A percentile compares a stretch with the other conserved stretches of the same genome.
Conservation (phyloP, 2,329 filamentous ascomycete species). For the Sporothrix dimorphospora region DNA sequence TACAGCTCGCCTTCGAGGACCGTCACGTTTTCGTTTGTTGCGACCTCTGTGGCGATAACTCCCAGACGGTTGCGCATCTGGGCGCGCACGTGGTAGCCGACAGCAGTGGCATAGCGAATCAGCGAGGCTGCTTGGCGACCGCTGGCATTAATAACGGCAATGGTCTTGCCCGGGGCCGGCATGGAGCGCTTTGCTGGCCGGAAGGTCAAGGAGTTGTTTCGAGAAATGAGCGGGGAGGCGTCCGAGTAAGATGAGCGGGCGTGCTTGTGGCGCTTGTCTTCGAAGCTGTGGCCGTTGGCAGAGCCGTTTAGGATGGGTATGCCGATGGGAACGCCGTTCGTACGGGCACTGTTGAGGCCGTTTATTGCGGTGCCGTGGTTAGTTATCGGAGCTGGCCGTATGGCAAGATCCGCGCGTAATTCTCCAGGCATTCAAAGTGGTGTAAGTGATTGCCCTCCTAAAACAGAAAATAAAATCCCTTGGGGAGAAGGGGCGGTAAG, state of each 20-base stretch:
- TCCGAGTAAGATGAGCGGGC: slow-evolving; percentile 65
- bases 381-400: slow-evolving; percentile 35
- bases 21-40: slow-evolving; percentile 73
- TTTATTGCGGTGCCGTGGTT: slow-evolving; percentile 21
- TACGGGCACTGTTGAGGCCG: slow-evolving; percentile 11
- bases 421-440: slow-evolving; percentile 33
- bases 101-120: slow-evolving; percentile 88
- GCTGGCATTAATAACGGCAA: slow-evolving; percentile 93
- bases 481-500: neutral
- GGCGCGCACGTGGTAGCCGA: slow-evolving; percentile 90
- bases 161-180: slow-evolving; percentile 71
- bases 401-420: slow-evolving; percentile 36
- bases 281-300: slow-evolving; percentile 17
- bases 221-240: slow-evolving; percentile 56
- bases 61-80: slow-evolving; percentile 87
- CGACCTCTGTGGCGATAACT: slow-evolving; percentile 85
- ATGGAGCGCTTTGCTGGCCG: slow-evolving; percentile 63
- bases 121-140: slow-evolving; percentile 95
- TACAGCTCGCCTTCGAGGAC: slow-evolving; percentile 68
- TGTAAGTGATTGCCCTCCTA: neutral
- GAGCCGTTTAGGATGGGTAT: slow-evolving; percentile 32
- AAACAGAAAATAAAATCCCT: neutral
- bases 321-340: slow-evolving; percentile 22
- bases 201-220: slow-evolving; percentile 65
- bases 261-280: slow-evolving; percentile 58